These are phyloP conservation scores for Moringa oleifera DNA, from an alignment of 345 rosid genomes.

Conservation along the genomic window DNA sequence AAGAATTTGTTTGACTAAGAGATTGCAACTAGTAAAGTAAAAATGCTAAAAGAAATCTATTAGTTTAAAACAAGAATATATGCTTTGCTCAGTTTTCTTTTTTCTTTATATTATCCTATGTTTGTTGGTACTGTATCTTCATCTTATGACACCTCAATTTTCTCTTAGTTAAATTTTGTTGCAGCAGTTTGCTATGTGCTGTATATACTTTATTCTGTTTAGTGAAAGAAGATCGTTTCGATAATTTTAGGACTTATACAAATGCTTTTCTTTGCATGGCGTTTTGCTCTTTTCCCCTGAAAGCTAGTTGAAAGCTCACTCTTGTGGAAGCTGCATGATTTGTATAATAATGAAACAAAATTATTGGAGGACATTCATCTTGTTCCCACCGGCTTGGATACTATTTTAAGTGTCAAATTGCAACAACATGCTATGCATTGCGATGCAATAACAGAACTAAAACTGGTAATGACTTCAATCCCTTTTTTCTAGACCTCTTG, in stretches of 20 bases:
- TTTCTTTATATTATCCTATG: no score
- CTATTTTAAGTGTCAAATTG: slow-evolving; percentile 40
- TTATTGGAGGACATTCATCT: slow-evolving; percentile 54
- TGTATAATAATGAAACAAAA: slow-evolving; percentile 47
- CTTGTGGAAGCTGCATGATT: slow-evolving; percentile 66
- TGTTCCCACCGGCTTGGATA: slow-evolving; percentile 53
- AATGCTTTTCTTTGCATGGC: slow-evolving; percentile 9
- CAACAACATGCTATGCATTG: slow-evolving; percentile 81
- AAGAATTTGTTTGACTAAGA: neutral
- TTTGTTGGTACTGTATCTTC: no score
- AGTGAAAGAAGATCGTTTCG: neutral
- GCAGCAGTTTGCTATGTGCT: neutral
- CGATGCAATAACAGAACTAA: slow-evolving; percentile 66
- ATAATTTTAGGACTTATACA: slow-evolving; percentile 6
- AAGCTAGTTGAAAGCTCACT: slow-evolving; percentile 74
- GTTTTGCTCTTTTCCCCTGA: slow-evolving; percentile 3
- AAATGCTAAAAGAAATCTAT: neutral
- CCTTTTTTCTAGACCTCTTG: slow-evolving; percentile 10
- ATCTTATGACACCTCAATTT: neutral
- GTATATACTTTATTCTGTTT: neutral
- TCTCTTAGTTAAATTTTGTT: neutral
- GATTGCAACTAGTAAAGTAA: neutral
- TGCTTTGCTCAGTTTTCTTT: neutral
- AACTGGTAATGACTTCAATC: slow-evolving; percentile 43
- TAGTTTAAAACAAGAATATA: no score